Conservation (phyloP, 192 early-diverging fungal genomes). For the Linderina pennispora region DNA sequence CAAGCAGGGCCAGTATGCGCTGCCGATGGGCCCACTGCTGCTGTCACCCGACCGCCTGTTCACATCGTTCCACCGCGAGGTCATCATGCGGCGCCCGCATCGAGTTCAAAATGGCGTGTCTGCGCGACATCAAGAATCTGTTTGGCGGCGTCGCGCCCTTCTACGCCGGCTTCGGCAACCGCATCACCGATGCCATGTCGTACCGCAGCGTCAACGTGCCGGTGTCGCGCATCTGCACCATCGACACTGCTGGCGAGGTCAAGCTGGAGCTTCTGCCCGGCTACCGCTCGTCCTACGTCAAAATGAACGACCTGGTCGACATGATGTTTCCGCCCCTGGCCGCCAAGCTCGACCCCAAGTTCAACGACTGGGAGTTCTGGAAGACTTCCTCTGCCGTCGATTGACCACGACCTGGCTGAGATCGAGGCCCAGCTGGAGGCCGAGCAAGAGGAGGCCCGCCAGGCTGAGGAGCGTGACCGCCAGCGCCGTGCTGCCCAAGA, state of each 20-base stretch:
- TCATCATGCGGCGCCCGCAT: slow-evolving; percentile 92
- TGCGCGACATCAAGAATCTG: slow-evolving; percentile 82
- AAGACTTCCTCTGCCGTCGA: slow-evolving; percentile 28
- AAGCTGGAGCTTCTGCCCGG: slow-evolving; percentile 81
- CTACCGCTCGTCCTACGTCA: slow-evolving; percentile 83
- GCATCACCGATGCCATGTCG: slow-evolving; percentile 94
- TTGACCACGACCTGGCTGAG: slow-evolving; percentile 34
- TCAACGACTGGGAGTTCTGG: slow-evolving; percentile 86
- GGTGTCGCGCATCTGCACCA: slow-evolving; percentile 91
- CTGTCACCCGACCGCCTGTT: slow-evolving; percentile 94
- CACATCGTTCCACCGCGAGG: slow-evolving; percentile 88
- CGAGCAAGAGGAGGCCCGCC: background rate
- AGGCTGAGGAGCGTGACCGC: background rate
- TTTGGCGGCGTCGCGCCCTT: slow-evolving; percentile 84
- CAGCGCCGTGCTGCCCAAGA: background rate
- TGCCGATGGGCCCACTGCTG: slow-evolving; percentile 93
- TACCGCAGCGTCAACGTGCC: slow-evolving; percentile 94
- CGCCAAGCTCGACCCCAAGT: slow-evolving; percentile 58
- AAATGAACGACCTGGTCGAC: slow-evolving; percentile 90
- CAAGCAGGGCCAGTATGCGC: slow-evolving; percentile 76
- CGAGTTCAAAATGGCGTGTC: slow-evolving; percentile 95
- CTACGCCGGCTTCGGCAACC: slow-evolving; percentile 95
- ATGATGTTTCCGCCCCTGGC: slow-evolving; percentile 82
- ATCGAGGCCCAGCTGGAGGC: slow-evolving; percentile 11
- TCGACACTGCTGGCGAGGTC: slow-evolving; percentile 85